A percentile compares a stretch with the other conserved stretches of the same genome.
phyloP scores from a whole-genome alignment of 257 asterid genomes.

The Lavandula angustifolia region DNA sequence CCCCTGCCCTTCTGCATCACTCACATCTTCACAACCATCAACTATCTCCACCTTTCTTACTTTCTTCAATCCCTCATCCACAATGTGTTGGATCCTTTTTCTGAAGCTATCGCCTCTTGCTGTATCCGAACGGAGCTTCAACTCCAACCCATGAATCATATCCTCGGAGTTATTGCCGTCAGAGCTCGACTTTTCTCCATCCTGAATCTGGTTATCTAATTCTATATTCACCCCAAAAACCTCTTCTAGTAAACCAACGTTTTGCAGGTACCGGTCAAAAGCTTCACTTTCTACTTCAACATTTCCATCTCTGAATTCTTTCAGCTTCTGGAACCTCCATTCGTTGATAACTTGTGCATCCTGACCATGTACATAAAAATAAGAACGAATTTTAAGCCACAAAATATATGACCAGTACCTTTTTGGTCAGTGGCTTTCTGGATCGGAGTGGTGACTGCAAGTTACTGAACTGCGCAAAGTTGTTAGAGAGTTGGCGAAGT shows the following conservation, averaged over 20 bases:
- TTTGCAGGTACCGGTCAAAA: slow-evolving; percentile 79
- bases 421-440: slow-evolving; percentile 81
- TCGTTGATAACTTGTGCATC: slow-evolving; percentile 85
- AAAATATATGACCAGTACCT: slow-evolving; percentile 46
- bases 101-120: slow-evolving; percentile 58
- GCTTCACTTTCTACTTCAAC: slow-evolving; percentile 74
- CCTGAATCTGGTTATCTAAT: slow-evolving; percentile 42
- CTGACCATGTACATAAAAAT: slow-evolving; percentile 39
- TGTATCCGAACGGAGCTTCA: slow-evolving; percentile 66
- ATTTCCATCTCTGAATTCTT: slow-evolving; percentile 70
- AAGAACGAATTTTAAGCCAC: slow-evolving; percentile 16
- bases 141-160: slow-evolving; percentile 47
- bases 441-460: slow-evolving; percentile 65
- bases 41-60: slow-evolving; percentile 44
- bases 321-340: slow-evolving; percentile 89
- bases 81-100: slow-evolving; percentile 70
- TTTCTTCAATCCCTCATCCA: slow-evolving; percentile 68
- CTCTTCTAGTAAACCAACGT: slow-evolving; percentile 71
- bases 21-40: slow-evolving; percentile 39
- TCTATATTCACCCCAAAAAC: slow-evolving; percentile 56
- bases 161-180: slow-evolving; percentile 45
- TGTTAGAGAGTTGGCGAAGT: slow-evolving; percentile 88
- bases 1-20: slow-evolving; percentile 52
- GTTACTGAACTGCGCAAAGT: slow-evolving; percentile 83
- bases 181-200: slow-evolving; percentile 30